Evolutionary conservation across 2,329 filamentous ascomycete species (phyloP), one percentile per base, ranked within the genome.

Genomic region (Phoma sp.): DNA sequence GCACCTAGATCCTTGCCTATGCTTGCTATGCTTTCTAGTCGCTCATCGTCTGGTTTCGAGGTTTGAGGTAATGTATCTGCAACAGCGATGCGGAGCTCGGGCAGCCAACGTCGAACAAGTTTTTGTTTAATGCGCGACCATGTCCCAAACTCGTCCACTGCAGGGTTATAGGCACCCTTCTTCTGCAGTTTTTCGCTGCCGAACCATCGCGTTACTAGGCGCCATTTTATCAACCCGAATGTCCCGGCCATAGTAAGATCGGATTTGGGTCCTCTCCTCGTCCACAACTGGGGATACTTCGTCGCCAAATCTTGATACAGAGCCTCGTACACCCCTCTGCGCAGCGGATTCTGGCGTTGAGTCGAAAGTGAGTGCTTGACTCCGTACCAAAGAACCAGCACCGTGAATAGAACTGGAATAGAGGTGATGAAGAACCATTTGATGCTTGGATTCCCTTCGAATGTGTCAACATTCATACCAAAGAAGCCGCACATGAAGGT

Each of bases 361-460:
- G 70, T 67, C 9, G 77, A 71, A 3, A 80, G 69, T 14, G 68
- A 67, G 65, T 80, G 77, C 59, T 82, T 82, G 45, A 81, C 72
- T 32, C 71, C 64, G 59, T 79, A 82, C 77, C 80, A 82, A 18
- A 76, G 60, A 5, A 77, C 51, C 5, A 83, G 56, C 24, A 83
- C 76, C 22, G 77, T 52, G 11, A 76, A 25, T 69, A 82, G 78
- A 47, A 83, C 74, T 0, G 80, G 77, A 13, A 78, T 66, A 0
- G 76, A 70, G 5, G 73, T 58, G 37, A 83, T 74, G 64, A 83
- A 82, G 60, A 79, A 83, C 77, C 78, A 82, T 62, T 79, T 80
- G 13, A 82, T 76, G 24, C 64, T 69, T 1, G 78, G 79, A 33
- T 76, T 70, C 24, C 11, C 55, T 39, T 35, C 64, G 52, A 47